phyloP scores from a whole-genome alignment of 331 rosid genomes.

The Quercus tomentella region DNA sequence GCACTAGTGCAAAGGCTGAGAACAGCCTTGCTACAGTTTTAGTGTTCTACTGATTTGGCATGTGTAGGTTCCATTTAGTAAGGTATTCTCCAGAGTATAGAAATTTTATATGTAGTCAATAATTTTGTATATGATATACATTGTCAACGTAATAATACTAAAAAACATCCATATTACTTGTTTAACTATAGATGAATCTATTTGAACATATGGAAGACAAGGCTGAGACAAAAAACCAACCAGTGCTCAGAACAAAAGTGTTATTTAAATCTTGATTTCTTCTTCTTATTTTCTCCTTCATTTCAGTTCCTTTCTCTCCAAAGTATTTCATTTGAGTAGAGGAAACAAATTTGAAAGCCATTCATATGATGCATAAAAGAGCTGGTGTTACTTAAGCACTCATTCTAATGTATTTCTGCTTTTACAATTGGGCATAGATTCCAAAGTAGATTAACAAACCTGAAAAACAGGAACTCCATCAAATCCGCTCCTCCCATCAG shows the following conservation, averaged over 20 bases:
- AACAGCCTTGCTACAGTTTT: not conserved
- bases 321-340: not conserved
- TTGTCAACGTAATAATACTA: no score
- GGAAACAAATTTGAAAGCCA: not conserved
- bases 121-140: no score
- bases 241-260: not conserved
- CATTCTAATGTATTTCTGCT: not conserved
- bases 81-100: not conserved
- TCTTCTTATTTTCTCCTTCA: not conserved
- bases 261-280: not conserved
- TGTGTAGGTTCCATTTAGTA: not conserved
- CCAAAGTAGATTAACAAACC: slow-evolving; percentile 41
- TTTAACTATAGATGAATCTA: not conserved
- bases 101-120: not conserved
- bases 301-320: not conserved
- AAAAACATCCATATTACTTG: no score
- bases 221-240: not conserved
- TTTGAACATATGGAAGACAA: not conserved
- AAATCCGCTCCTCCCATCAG: slow-evolving; percentile 51
- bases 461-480: slow-evolving; percentile 97
- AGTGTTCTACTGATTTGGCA: not conserved
- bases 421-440: not conserved
- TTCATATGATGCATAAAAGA: not conserved
- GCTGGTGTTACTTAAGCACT: not conserved
- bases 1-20: not conserved